Percentiles rank a stretch among this genome's conserved stretches.
These are phyloP conservation scores for Luvunga scandens DNA, from an alignment of 345 rosid genomes.

Conservation along the genomic window DNA sequence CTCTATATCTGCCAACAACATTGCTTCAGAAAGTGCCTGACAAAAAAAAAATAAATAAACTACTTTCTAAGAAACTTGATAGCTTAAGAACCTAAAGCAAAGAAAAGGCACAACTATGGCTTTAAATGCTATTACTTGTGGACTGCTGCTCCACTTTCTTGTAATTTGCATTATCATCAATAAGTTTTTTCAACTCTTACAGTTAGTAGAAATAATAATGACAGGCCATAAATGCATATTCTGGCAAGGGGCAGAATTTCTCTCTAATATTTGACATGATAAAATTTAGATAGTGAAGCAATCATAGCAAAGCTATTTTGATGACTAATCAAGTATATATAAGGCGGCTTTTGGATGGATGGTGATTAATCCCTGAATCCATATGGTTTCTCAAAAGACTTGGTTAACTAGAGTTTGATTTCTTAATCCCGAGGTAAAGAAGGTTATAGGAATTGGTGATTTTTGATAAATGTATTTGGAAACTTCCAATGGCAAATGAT, in stretches of 20 bases:
- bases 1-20: constrained; percentile 80
- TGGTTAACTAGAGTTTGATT: not conserved
- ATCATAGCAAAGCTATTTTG: not conserved
- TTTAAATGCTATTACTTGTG: not conserved
- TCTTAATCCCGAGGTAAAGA: not conserved
- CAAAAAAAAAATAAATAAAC: constrained; percentile 15
- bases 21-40: constrained; percentile 86
- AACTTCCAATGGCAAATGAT: not conserved
- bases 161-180: not conserved
- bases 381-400: not conserved
- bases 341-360: not conserved
- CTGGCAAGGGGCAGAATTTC: not conserved
- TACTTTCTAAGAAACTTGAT: not conserved
- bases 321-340: not conserved
- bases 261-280: not conserved
- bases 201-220: not conserved
- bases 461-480: not conserved
- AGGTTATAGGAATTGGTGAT: not conserved
- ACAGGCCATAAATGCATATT: not conserved
- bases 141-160: not conserved
- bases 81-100: constrained; percentile 4
- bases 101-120: not conserved
- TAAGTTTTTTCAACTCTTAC: not conserved
- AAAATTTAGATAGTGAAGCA: not conserved
- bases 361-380: not conserved